Evolutionary conservation across 441 rosid species (phyloP).

Genomic region (Oxalis stricta): DNA sequence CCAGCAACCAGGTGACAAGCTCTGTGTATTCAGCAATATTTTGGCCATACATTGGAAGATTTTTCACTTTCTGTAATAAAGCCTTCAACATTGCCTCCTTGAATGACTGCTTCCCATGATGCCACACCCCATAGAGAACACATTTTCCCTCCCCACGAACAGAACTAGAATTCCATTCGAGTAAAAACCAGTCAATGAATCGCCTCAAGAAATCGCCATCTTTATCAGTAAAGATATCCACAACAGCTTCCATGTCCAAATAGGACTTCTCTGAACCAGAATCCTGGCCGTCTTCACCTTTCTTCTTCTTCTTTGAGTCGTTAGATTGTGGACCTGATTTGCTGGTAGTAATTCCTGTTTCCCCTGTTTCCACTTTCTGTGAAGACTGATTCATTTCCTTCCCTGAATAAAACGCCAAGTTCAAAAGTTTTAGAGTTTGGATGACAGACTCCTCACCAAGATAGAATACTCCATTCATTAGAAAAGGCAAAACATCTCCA

Average conservation of each 20-base stretch:
- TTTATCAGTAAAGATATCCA: slow-evolving; percentile 69
- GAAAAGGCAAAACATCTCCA: slow-evolving; percentile 74
- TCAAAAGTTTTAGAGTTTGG: slow-evolving; percentile 89
- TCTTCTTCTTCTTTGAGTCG: slow-evolving; percentile 96
- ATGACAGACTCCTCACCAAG: slow-evolving; percentile 93
- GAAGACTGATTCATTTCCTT: slow-evolving; percentile 62
- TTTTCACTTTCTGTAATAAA: slow-evolving; percentile 65
- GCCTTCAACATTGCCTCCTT: slow-evolving; percentile 69
- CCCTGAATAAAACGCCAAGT: slow-evolving; percentile 88
- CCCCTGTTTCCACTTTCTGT: slow-evolving; percentile 69
- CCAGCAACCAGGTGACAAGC: slow-evolving; percentile 76
- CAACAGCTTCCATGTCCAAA: slow-evolving; percentile 90
- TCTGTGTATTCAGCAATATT: slow-evolving; percentile 96
- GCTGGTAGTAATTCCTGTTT: slow-evolving; percentile 49
- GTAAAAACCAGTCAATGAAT: slow-evolving; percentile 87
- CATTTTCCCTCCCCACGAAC: slow-evolving; percentile 89
- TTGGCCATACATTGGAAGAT: slow-evolving; percentile 92
- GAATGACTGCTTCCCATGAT: slow-evolving; percentile 81
- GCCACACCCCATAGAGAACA: slow-evolving; percentile 95
- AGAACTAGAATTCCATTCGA: slow-evolving; percentile 97
- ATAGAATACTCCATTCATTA: slow-evolving; percentile 72
- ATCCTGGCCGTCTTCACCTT: slow-evolving; percentile 88
- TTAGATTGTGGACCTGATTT: slow-evolving; percentile 53
- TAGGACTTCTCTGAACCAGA: slow-evolving; percentile 75
- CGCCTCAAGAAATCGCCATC: slow-evolving; percentile 75